Evolutionary conservation across 148 eudicot species (phyloP).

Genomic region (Pouteria glomerata): DNA sequence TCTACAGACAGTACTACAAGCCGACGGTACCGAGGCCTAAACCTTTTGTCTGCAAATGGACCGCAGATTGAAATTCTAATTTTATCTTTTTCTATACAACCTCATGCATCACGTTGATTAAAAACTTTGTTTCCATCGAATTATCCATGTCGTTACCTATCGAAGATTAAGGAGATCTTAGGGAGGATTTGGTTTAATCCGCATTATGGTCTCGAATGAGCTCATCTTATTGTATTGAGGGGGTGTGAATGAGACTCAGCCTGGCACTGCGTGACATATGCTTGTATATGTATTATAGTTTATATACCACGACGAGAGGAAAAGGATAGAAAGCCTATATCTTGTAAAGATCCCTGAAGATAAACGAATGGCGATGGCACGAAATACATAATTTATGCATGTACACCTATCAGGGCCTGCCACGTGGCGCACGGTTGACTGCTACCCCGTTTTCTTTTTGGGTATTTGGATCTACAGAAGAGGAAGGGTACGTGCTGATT

Average conservation of each 20-base stretch:
- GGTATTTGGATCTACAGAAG: background rate
- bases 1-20: background rate
- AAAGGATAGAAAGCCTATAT: background rate
- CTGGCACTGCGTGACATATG: too few species aligned
- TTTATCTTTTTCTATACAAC: background rate
- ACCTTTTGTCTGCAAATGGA: background rate
- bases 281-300: too few species aligned
- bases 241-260: background rate
- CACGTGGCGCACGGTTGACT: background rate
- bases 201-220: background rate
- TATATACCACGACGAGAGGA: too few species aligned
- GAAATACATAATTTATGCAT: background rate
- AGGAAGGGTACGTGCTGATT: background rate
- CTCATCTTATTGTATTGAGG: background rate
- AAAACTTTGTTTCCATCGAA: slow-evolving; percentile 9
- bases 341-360: background rate
- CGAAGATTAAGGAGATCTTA: slow-evolving; percentile 1
- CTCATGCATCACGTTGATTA: background rate
- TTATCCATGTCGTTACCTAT: background rate
- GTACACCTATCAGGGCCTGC: background rate
- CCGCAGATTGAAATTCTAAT: background rate
- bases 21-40: slow-evolving; percentile 8
- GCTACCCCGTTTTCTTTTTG: background rate
- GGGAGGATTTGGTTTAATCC: slow-evolving; percentile 4
- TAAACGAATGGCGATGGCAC: too few species aligned